phyloP scores from a whole-genome alignment of 352 stramenopile species.

The Elongisporangium undulatum region DNA sequence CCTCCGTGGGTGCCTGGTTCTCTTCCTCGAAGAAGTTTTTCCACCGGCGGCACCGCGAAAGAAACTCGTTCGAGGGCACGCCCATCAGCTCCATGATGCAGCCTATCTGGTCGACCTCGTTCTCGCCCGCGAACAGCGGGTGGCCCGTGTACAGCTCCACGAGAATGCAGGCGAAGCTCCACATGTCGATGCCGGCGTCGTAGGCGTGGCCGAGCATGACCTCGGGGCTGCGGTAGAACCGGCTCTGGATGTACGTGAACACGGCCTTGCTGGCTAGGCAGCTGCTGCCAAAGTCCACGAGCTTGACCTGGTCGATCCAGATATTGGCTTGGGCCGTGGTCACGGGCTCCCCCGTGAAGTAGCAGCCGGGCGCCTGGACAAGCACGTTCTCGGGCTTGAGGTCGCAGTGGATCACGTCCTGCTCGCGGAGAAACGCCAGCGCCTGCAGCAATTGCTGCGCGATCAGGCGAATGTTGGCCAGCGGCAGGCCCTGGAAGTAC shows the following conservation, averaged over 20 bases:
- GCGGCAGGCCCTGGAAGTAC: constrained; percentile 93
- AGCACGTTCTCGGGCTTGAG: constrained; percentile 98
- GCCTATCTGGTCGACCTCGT: constrained; percentile 78
- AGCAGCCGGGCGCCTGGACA: constrained; percentile 13
- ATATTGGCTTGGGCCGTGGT: constrained; percentile 66
- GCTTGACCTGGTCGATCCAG: constrained; percentile 27
- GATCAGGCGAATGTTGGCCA: constrained; percentile 86
- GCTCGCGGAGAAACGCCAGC: constrained; percentile 66
- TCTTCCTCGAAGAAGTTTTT: constrained; percentile 67
- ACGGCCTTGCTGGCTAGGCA: constrained; percentile 86
- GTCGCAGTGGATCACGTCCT: constrained; percentile 96
- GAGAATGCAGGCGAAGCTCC: constrained; percentile 86
- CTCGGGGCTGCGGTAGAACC: constrained; percentile 97
- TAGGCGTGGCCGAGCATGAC: constrained; percentile 94
- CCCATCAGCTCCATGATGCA: constrained; percentile 85
- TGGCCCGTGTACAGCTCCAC: constrained; percentile 78
- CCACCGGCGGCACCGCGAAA: constrained; percentile 47
- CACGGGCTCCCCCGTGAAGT: constrained; percentile 9
- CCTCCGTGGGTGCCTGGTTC: not conserved
- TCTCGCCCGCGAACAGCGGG: constrained; percentile 83
- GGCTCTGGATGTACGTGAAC: constrained; percentile 97
- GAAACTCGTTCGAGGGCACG: constrained; percentile 33
- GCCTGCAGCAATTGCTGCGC: constrained; percentile 85
- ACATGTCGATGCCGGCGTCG: constrained; percentile 82
- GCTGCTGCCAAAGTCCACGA: constrained; percentile 98